Percentiles rank a stretch among this genome's conserved stretches.
Evolutionary conservation across 371 early-diverging fungal species (phyloP).

Genomic region (Entomophthora muscae): DNA sequence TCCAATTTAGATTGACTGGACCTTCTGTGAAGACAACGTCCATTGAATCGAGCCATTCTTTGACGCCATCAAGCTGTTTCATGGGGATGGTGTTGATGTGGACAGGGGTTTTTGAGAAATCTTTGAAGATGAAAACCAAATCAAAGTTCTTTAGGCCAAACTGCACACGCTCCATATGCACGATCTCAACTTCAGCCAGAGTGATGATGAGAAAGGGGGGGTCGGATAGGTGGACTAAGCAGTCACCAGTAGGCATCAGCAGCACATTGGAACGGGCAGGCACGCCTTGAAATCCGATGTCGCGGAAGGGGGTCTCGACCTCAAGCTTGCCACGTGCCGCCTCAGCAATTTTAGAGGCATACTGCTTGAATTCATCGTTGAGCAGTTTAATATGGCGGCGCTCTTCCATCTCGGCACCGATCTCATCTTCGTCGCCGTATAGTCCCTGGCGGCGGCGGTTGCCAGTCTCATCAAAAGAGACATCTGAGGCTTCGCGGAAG

Average conservation of each 20-base stretch:
- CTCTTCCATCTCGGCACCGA: conserved; percentile 90
- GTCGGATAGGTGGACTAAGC: conserved; percentile 93
- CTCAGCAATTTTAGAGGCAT: conserved; percentile 83
- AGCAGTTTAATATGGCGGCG: conserved; percentile 65
- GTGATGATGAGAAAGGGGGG: conserved; percentile 92
- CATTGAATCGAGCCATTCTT: conserved; percentile 95
- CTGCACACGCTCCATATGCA: conserved; percentile 94
- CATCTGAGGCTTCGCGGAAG: conserved; percentile 92
- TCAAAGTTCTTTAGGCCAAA: conserved; percentile 99
- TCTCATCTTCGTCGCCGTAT: conserved; percentile 94
- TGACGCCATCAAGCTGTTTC: conserved; percentile 84
- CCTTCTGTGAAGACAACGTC: conserved; percentile 96
- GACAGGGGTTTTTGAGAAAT: conserved; percentile 74
- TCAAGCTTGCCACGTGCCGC: conserved; percentile 49
- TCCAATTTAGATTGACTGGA: conserved; percentile 95
- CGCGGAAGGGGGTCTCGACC: conserved; percentile 88
- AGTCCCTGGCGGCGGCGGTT: conserved; percentile 80
- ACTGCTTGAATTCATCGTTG: conserved; percentile 89
- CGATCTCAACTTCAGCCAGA: conserved; percentile 91
- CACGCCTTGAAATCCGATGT: conserved; percentile 94
- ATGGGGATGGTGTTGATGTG: conserved; percentile 95
- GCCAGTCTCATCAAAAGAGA: conserved; percentile 93
- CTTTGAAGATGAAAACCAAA: conserved; percentile 96
- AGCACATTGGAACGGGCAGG: conserved; percentile 87
- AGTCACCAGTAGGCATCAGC: conserved; percentile 93